Conservation (phyloP, 1,139 yeast genomes). For the Meyerozyma elateridarum region DNA sequence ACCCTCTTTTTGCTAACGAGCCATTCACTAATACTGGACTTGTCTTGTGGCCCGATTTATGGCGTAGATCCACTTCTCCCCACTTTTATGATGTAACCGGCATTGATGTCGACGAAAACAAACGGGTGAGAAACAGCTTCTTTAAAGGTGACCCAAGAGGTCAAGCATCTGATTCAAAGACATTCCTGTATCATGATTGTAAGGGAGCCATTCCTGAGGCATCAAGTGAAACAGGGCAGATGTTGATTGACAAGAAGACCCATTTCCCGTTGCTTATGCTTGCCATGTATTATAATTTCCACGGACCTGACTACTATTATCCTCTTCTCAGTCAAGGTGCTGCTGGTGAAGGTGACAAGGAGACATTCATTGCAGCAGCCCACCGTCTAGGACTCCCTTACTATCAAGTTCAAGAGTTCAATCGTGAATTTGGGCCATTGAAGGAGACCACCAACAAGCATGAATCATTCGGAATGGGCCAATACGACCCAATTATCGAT, state of each 20-base stretch:
- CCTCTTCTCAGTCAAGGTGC: conserved; percentile 52
- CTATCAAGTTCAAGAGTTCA: conserved; percentile 48
- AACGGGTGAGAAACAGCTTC: conserved; percentile 24
- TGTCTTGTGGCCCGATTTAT: conserved; percentile 37
- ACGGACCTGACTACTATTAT: conserved; percentile 52
- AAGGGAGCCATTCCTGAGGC: conserved; percentile 57
- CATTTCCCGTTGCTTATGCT: conserved; percentile 49
- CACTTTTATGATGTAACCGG: conserved; percentile 27
- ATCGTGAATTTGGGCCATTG: conserved; percentile 33
- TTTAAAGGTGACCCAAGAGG: conserved; percentile 25
- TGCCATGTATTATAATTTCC: conserved; percentile 51
- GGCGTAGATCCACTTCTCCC: conserved; percentile 39
- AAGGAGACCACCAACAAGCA: conserved; percentile 18
- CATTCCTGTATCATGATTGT: conserved; percentile 41
- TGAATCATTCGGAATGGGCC: conserved; percentile 35
- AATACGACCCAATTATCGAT: conserved; percentile 34
- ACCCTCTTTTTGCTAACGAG: conserved; percentile 24
- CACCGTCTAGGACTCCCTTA: conserved; percentile 44
- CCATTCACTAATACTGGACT: conserved; percentile 26
- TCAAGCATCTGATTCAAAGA: conserved; percentile 9
- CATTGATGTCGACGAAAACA: conserved; percentile 17
- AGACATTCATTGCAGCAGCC: conserved; percentile 59
- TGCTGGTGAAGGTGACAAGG: conserved; percentile 63
- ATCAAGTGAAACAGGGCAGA: conserved; percentile 57
- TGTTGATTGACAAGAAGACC: conserved; percentile 45